A percentile compares a stretch with the other conserved stretches of the same genome.
phyloP scores from a whole-genome alignment of 2,329 filamentous ascomycete genomes.

The Neonectria magnoliae region DNA sequence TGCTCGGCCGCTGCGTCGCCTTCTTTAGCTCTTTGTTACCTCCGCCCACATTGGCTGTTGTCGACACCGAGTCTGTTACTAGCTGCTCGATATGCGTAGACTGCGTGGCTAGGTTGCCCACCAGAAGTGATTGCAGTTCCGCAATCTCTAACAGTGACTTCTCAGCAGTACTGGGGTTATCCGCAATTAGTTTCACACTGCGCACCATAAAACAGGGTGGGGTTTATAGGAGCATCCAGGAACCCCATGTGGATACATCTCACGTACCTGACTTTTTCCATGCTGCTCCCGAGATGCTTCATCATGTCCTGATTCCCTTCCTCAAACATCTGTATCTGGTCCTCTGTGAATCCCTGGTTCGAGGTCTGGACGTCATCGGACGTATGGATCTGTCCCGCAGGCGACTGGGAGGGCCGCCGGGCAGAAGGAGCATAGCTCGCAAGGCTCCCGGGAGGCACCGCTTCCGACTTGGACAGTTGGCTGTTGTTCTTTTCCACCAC shows the following conservation, averaged over 20 bases:
- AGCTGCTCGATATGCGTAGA: constrained; percentile 90
- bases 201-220: constrained; percentile 16
- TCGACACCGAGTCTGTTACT: constrained; percentile 82
- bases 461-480: constrained; percentile 75
- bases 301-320: constrained; percentile 93
- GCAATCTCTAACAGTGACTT: constrained; percentile 92
- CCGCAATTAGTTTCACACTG: constrained; percentile 28
- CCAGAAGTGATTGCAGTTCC: constrained; percentile 88
- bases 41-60: constrained; percentile 84
- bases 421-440: constrained; percentile 44
- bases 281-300: constrained; percentile 90
- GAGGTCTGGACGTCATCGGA: constrained; percentile 33
- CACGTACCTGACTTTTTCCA: constrained; percentile 90
- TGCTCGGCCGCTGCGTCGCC: constrained; percentile 76
- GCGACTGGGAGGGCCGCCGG: constrained; percentile 33
- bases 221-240: constrained; percentile 1
- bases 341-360: constrained; percentile 72
- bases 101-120: constrained; percentile 85
- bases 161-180: constrained; percentile 75
- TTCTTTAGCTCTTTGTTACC: constrained; percentile 93
- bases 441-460: constrained; percentile 47
- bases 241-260: constrained; percentile 9
- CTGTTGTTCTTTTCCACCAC: constrained; percentile 92
- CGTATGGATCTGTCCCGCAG: constrained; percentile 31
- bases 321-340: constrained; percentile 93